Percentiles rank a stretch among this genome's conserved stretches.
Evolutionary conservation across 345 rosid species (phyloP).

Genomic region (Eucalyptus pauciflora): DNA sequence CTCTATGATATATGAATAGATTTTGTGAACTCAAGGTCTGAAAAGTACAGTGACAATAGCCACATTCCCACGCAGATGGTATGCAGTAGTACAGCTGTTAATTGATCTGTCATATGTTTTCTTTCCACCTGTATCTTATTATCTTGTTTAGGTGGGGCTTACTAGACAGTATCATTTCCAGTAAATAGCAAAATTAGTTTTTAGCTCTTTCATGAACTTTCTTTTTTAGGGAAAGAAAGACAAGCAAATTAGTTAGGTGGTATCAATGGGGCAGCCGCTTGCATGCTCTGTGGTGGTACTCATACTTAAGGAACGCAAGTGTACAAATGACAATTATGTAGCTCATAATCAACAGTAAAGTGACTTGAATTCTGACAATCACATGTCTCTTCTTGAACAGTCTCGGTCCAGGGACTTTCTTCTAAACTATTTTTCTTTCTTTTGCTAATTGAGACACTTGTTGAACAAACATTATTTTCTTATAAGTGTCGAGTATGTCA

Average conservation of each 20-base stretch:
- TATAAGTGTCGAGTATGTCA: neutral
- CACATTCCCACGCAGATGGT: slow-evolving; percentile 83
- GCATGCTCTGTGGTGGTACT: neutral
- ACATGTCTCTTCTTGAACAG: neutral
- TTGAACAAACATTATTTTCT: neutral
- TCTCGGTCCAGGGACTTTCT: neutral
- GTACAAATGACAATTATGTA: neutral
- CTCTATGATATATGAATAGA: no score
- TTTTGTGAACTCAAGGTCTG: slow-evolving; percentile 83
- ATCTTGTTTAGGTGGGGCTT: neutral
- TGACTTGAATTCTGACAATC: neutral
- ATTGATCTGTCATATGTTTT: neutral
- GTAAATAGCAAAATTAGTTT: neutral
- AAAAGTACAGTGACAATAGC: slow-evolving; percentile 76
- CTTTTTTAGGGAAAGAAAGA: neutral
- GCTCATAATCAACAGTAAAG: neutral
- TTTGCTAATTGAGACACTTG: neutral
- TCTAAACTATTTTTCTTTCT: neutral
- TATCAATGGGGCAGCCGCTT: neutral
- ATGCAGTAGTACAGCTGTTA: neutral
- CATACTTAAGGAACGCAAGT: neutral
- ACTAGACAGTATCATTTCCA: neutral
- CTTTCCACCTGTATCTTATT: neutral
- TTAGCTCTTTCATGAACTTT: neutral
- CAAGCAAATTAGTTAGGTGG: neutral